Conservation (phyloP, 768 basidiomycete genomes). For the Hortiboletus campestris region DNA sequence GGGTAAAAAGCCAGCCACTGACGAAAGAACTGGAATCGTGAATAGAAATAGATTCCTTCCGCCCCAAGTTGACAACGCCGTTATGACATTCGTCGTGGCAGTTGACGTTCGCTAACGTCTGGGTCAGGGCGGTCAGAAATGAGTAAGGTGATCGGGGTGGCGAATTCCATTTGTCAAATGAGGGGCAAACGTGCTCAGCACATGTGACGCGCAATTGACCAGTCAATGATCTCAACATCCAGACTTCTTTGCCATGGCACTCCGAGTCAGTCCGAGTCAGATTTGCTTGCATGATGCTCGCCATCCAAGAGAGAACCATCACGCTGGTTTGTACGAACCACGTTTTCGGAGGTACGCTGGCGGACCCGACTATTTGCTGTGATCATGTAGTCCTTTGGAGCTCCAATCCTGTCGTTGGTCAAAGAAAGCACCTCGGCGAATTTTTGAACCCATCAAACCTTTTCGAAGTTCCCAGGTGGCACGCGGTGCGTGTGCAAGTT, state of each 20-base stretch:
- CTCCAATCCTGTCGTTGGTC: background rate
- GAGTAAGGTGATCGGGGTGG: background rate
- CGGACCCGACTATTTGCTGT: background rate
- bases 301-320: background rate
- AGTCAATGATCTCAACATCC: background rate
- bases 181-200: background rate
- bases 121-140: constrained; percentile 10
- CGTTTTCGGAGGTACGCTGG: background rate
- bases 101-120: background rate
- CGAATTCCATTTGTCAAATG: constrained; percentile 4
- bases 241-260: background rate
- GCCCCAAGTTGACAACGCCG: constrained; percentile 15
- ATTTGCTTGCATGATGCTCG: background rate
- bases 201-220: background rate
- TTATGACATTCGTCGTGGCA: constrained; percentile 13
- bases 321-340: background rate
- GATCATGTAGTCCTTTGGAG: background rate
- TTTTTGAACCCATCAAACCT: background rate
- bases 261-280: too few species aligned
- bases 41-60: constrained; percentile 19
- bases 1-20: constrained; percentile 19
- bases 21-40: background rate
- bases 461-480: constrained; percentile 4
- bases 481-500: background rate
- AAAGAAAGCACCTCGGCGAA: background rate